Conservation (phyloP, 495 filamentous ascomycete species). For the Penicillium cinerascens region DNA sequence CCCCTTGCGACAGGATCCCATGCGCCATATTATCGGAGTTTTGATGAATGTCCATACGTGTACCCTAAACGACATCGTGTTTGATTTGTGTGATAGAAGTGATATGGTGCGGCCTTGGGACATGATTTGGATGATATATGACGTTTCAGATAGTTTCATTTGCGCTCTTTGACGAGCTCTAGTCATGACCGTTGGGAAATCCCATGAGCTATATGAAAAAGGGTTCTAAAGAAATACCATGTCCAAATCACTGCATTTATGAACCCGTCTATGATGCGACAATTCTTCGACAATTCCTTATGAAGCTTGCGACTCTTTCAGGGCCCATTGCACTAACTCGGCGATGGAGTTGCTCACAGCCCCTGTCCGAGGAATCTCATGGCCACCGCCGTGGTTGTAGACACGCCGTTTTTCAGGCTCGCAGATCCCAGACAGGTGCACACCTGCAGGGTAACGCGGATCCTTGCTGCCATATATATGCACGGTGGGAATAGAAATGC, state of each 20-base stretch:
- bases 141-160: background rate
- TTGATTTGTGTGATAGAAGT: background rate
- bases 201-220: background rate
- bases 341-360: slow-evolving; percentile 34
- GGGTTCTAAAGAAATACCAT: background rate
- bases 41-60: background rate
- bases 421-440: slow-evolving; percentile 56
- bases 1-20: background rate
- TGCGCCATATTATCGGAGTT: background rate
- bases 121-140: background rate
- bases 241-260: background rate
- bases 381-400: slow-evolving; percentile 53
- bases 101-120: background rate
- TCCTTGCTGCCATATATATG: slow-evolving; percentile 60
- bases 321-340: slow-evolving; percentile 39
- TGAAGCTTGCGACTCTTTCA: slow-evolving; percentile 8
- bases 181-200: background rate
- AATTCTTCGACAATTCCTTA: background rate
- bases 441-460: slow-evolving; percentile 50
- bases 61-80: background rate
- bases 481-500: slow-evolving; percentile 57
- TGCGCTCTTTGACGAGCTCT: background rate
- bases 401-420: slow-evolving; percentile 41
- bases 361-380: slow-evolving; percentile 49
- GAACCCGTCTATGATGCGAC: background rate